These are phyloP conservation scores for Opeltia flavorubescens DNA, from an alignment of 495 filamentous ascomycete species.

Conservation along the genomic window DNA sequence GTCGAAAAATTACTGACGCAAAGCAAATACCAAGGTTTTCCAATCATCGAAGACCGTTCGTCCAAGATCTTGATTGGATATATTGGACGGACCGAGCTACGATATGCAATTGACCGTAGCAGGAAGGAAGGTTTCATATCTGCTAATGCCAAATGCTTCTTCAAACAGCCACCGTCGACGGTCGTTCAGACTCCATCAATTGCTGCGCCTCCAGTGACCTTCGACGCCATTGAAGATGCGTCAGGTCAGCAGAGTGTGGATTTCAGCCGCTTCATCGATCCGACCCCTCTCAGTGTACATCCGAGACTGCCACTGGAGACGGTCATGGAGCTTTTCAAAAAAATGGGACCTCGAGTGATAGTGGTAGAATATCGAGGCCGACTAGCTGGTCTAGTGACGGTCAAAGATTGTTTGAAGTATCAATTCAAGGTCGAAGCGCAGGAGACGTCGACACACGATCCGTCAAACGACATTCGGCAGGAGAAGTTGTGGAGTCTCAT, in stretches of 20 bases:
- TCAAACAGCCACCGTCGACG: constrained; percentile 47
- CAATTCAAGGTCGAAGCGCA: constrained; percentile 93
- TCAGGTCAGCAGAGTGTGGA: constrained; percentile 50
- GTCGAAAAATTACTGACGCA: constrained; percentile 62
- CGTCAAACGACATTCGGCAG: constrained; percentile 31
- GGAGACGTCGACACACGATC: constrained; percentile 47
- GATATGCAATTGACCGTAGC: constrained; percentile 80
- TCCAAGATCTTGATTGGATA: constrained; percentile 73
- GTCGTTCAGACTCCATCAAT: constrained; percentile 22
- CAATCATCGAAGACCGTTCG: constrained; percentile 64
- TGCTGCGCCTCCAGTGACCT: constrained; percentile 37
- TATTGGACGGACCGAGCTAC: constrained; percentile 86
- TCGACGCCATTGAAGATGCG: constrained; percentile 48
- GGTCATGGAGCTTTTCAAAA: constrained; percentile 97
- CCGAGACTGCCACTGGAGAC: constrained; percentile 88
- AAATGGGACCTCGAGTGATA: constrained; percentile 90
- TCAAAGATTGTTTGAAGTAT: constrained; percentile 95
- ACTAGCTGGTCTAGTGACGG: constrained; percentile 74
- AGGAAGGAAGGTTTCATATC: constrained; percentile 58
- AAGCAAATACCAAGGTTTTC: constrained; percentile 89
- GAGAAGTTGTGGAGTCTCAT: constrained; percentile 59
- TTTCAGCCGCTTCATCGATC: constrained; percentile 78
- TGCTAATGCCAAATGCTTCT: constrained; percentile 61
- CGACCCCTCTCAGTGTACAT: constrained; percentile 82
- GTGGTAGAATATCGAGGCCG: constrained; percentile 81